phyloP scores from a whole-genome alignment of 2,329 filamentous ascomycete species.

The Chalaropsis ovoidea region DNA sequence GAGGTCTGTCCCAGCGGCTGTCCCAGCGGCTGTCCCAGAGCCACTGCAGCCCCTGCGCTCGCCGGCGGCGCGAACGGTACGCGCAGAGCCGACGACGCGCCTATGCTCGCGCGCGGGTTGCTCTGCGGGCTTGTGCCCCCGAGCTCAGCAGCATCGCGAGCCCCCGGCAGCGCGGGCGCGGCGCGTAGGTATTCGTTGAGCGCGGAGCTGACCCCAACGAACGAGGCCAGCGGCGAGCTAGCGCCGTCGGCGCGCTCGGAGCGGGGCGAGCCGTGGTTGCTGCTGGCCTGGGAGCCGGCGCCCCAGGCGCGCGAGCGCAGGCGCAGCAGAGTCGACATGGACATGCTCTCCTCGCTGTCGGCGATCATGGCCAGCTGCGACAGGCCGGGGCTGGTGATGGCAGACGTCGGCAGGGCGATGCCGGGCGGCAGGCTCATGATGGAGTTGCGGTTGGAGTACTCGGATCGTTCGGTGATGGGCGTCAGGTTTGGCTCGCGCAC shows the following conservation, averaged over 20 bases:
- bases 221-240: slow-evolving; percentile 33
- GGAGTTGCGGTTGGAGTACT: slow-evolving; percentile 91
- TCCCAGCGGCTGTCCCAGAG: neutral
- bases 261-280: slow-evolving; percentile 42
- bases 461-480: slow-evolving; percentile 88
- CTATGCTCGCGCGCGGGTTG: neutral
- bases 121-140: neutral
- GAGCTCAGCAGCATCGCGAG: neutral
- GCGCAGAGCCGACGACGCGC: neutral
- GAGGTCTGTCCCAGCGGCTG: neutral
- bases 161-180: neutral
- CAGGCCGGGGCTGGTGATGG: slow-evolving; percentile 58
- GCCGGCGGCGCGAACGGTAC: neutral
- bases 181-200: slow-evolving; percentile 17
- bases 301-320: slow-evolving; percentile 70
- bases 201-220: slow-evolving; percentile 19
- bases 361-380: slow-evolving; percentile 63
- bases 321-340: slow-evolving; percentile 64
- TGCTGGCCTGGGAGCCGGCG: slow-evolving; percentile 65
- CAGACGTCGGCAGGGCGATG: slow-evolving; percentile 35
- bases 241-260: slow-evolving; percentile 42
- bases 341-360: slow-evolving; percentile 48
- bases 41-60: neutral
- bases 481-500: slow-evolving; percentile 85
- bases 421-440: slow-evolving; percentile 61